Evolutionary conservation across 305 asterid species (phyloP), one percentile per base, ranked within the genome.

Genomic region (Ajuga reptans): DNA sequence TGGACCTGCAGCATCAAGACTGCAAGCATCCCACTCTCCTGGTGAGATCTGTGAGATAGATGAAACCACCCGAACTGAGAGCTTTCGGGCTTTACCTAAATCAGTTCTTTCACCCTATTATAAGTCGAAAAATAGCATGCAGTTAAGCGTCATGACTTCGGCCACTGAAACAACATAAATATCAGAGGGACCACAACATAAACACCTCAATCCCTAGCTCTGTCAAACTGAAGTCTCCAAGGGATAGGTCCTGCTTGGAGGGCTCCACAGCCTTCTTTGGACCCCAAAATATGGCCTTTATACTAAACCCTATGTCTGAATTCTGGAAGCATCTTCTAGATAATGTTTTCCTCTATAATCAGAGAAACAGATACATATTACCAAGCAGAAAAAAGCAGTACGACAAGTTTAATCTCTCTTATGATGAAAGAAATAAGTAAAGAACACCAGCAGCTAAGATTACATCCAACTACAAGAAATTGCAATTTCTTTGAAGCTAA

Each of bases 21-120:
- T 81, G 83, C 99, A 93, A 24, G 86, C 89, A 83, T 90, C 95
- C 99, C 99, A 93, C 73, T 90, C 94, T 14, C 72, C 75, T 3
- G 91, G 67, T n/a, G 89, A 76, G 76, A 93, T 80, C 76, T 85
- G 91, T 10, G 82, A 77, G 75, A 93, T 86, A 51, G 99, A 93
- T 59, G 97, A 84, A 82, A 86, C 84, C 76, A 89, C 97, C 46
- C 85, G 83, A 79, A 93, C 91, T n/a, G 95, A 84, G 75, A 93
- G 64, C 65, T 73, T 81, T 75, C 77, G 82, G 51, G 75, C 77
- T 58, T 73, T 72, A 18, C 66, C 78, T 15, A 34, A 41, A 65
- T 72, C 67, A 68, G 75, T 45, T 16, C 57, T 33, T 73, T 81
- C 88, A 49, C 75, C 95, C 99, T 93, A 72, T 56, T 31, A 71